Evolutionary conservation across 176 grass and related monocot species (phyloP).

Genomic region (Cenchrus americanus): DNA sequence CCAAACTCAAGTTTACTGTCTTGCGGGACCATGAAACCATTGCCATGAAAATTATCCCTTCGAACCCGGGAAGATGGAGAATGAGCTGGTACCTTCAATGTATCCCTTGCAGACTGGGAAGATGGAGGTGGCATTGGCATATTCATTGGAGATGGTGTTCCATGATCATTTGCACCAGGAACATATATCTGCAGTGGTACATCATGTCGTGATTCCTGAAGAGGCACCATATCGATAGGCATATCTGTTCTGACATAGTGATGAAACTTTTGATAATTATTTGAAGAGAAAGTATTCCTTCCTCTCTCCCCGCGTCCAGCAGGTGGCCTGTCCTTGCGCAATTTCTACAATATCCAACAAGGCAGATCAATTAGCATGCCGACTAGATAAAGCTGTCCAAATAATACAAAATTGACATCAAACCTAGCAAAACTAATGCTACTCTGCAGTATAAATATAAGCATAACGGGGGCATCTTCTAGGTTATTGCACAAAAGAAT

Average conservation of each 20-base stretch:
- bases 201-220: slow-evolving; percentile 47
- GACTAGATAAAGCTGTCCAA: background rate
- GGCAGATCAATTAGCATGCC: slow-evolving; percentile 37
- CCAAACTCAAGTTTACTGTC: slow-evolving; percentile 62
- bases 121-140: slow-evolving; percentile 39
- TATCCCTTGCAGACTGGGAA: slow-evolving; percentile 34
- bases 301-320: slow-evolving; percentile 53
- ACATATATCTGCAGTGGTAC: slow-evolving; percentile 38
- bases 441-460: slow-evolving; percentile 28
- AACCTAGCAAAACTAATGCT: slow-evolving; percentile 13
- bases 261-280: slow-evolving; percentile 51
- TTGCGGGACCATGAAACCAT: slow-evolving; percentile 47
- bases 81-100: slow-evolving; percentile 31
- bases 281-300: slow-evolving; percentile 47
- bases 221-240: slow-evolving; percentile 39
- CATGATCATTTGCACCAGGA: slow-evolving; percentile 49
- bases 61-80: slow-evolving; percentile 36
- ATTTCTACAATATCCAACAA: slow-evolving; percentile 55
- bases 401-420: background rate
- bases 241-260: slow-evolving; percentile 38
- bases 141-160: slow-evolving; percentile 42
- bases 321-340: slow-evolving; percentile 50
- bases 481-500: slow-evolving; percentile 24
- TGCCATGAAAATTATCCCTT: slow-evolving; percentile 44
- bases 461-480: slow-evolving; percentile 4